phyloP scores from a whole-genome alignment of 2,329 filamentous ascomycete species.

The Penicillium sp. region DNA sequence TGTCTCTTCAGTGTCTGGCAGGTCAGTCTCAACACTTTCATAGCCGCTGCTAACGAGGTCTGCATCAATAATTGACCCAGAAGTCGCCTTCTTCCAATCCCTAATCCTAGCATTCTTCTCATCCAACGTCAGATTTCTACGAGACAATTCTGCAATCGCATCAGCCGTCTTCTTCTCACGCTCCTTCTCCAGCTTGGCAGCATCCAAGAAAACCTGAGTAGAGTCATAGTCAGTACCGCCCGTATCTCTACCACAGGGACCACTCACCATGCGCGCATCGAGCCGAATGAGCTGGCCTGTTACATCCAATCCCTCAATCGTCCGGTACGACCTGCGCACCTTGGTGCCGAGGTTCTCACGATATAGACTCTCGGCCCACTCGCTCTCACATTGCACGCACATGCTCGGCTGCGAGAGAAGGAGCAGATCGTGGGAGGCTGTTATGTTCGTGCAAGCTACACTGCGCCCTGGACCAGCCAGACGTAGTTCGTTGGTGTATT shows the following conservation, averaged over 20 bases:
- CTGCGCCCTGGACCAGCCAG: neutral
- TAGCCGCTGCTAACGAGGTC: neutral
- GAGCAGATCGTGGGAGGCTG: constrained; percentile 15
- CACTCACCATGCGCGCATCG: constrained; percentile 6
- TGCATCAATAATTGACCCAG: neutral
- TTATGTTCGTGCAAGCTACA: constrained; percentile 5
- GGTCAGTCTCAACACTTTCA: neutral
- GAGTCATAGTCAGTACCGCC: neutral
- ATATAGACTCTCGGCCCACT: constrained; percentile 2
- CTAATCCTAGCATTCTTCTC: neutral
- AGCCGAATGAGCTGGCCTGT: constrained; percentile 2
- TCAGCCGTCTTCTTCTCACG: neutral
- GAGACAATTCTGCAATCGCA: neutral
- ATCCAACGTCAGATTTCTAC: neutral
- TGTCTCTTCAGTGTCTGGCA: neutral
- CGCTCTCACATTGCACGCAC: constrained; percentile 17
- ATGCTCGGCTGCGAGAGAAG: neutral
- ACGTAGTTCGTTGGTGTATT: constrained; percentile 22
- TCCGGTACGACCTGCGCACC: neutral
- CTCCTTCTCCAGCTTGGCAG: neutral
- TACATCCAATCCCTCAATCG: constrained; percentile 11
- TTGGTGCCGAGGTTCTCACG: neutral
- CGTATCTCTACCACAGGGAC: neutral
- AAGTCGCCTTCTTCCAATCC: neutral
- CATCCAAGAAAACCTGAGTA: neutral